Base-by-base conservation (phyloP, 164 flowering plant genomes). In the Magnolia officinalis region DNA sequence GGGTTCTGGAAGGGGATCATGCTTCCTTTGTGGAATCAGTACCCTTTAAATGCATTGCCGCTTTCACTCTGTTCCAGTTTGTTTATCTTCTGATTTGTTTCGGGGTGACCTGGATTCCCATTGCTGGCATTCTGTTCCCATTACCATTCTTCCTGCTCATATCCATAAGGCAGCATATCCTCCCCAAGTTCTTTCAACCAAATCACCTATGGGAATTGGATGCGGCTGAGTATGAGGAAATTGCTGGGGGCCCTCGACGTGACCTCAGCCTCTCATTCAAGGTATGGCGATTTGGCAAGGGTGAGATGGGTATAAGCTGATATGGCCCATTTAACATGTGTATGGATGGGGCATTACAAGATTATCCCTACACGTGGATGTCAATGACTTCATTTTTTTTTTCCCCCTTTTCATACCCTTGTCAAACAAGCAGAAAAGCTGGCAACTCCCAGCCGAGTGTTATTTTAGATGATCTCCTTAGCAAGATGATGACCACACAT, bases 81-180 rank as follows among this genome's bases (percentile, higher is more conserved):
- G 73, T 84, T 0, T 91, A 89, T 72, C 77, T 94, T 23, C 72
- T 90, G 78, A 2, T 90, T 1, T 92, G 97, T 73, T 94, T 86
- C 51, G 97, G 97, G 19, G 81, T 92, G 51, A 92, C 97, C 37
- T 91, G 95, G 95, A 89, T 92, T 50, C 98, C 98, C n/a, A 76
- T 94, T 49, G 97, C 89, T 67, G 97, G 98, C 76, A 86, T 94
- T 68, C 75, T 94, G 78, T 92, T 94, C 80, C 98, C 97, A 2
- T 26, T 92, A 75, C 93, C 94, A 8, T 92, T 94, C 90, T 92
- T 94, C 83, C 75, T 92, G 69, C 89, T 94, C 61, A 82, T 94
- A 71, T 67, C 77, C 76, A 80, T 94, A 67, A 84, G 98, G 77
- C 78, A 91, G 67, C 84, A 86, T 67, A 13, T 92, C n/a, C 88